phyloP scores from a whole-genome alignment of 2,329 filamentous ascomycete genomes.

The Venturia asperata region DNA sequence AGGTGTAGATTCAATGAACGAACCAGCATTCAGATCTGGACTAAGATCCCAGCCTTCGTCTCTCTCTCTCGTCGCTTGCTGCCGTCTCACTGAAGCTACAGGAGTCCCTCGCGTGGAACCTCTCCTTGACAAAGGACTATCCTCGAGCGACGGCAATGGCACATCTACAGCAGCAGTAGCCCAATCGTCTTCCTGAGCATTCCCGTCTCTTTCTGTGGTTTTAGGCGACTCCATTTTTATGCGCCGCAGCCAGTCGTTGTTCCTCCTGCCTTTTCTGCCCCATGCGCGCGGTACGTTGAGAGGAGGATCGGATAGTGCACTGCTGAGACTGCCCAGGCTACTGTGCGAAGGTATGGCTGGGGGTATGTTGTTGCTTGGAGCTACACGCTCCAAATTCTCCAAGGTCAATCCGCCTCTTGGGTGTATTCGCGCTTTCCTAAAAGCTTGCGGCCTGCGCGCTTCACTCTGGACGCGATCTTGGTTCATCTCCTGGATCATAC shows the following conservation, averaged over 20 bases:
- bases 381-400: conserved; percentile 36
- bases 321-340: conserved; percentile 25
- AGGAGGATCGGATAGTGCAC: conserved; percentile 35
- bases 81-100: conserved; percentile 23
- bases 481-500: conserved; percentile 14
- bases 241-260: conserved; percentile 35
- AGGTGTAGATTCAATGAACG: conserved; percentile 43
- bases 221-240: conserved; percentile 13
- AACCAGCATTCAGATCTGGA: conserved; percentile 40
- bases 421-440: conserved; percentile 38
- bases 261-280: conserved; percentile 40
- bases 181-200: conserved; percentile 24
- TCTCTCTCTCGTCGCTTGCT: conserved; percentile 23
- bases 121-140: conserved; percentile 37
- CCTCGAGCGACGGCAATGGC: conserved; percentile 37
- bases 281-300: conserved; percentile 40
- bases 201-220: conserved; percentile 11
- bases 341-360: conserved; percentile 18
- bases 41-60: conserved; percentile 32
- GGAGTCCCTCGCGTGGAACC: conserved; percentile 27
- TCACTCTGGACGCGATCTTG: conserved; percentile 20
- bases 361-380: conserved; percentile 7
- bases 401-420: conserved; percentile 36
- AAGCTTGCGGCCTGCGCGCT: conserved; percentile 27
- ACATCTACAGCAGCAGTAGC: conserved; percentile 29